Evolutionary conservation across 1,284 basidiomycete genomes (phyloP), one percentile per base, ranked within the genome.

Genomic region (Moesziomyces parantarcticus): DNA sequence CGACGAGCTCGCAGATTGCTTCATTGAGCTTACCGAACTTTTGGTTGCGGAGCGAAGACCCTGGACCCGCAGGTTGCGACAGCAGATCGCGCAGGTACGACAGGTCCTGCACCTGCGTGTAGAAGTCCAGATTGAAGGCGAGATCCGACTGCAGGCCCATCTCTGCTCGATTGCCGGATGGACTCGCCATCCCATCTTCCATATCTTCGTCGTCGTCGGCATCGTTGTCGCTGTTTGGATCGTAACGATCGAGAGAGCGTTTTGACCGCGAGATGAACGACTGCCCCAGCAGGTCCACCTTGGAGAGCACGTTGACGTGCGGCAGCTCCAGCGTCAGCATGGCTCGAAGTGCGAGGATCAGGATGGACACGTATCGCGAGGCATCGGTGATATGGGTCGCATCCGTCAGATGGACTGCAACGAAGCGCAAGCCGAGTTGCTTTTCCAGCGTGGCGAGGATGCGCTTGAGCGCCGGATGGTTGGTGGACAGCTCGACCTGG

Each of bases 321-420:
- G 97, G 97, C 25, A 99, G 88, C 82, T 97, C 97, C 57, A 99
- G 88, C 82, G 97, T 94, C n/a, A 99, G 88, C 97, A 99, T 99
- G 20, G 95, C 93, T 48, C 96, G 89, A 22, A 99, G 87, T 7
- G 94, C 93, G 5, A 99, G 89, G 39, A 99, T 88, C 43, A 98
- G 88, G 13, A 98, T 90, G 2, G 95, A 93, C 58, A 99, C 89
- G 85, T 97, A 99, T 85, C 97, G 97, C 6, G 92, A 89, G 7
- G 95, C 91, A 82, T 99, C 95, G 39, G 94, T 96, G 79, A 99
- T 92, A 82, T 98, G 95, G 84, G 96, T 93, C 1, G 97, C 92
- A 85, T 99, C 96, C 81, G 93, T 95, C 1, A 99, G 87, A 84
- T 99, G 94, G 2, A 99, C 92, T 5, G 92, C 93, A 50, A 93